Conservation (phyloP, 257 asterid species). For the Solanum lignicaule region DNA sequence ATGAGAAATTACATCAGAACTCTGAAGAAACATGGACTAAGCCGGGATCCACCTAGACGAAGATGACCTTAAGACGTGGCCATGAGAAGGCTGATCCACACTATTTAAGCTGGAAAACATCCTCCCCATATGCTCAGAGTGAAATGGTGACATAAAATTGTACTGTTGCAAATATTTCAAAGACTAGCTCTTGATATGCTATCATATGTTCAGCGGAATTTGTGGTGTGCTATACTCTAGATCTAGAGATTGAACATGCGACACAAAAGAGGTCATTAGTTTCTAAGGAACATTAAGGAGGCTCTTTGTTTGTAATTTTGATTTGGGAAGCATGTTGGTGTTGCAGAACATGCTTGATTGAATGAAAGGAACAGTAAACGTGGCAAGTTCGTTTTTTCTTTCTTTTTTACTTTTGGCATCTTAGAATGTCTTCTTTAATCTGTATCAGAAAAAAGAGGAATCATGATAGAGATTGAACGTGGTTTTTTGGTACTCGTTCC, state of each 20-base stretch:
- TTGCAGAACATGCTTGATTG: not conserved
- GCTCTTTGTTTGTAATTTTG: not conserved
- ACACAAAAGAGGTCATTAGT: not conserved
- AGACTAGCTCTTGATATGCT: not conserved
- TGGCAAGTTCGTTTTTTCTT: not conserved
- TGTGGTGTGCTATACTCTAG: slow-evolving; percentile 33
- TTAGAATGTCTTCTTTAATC: not conserved
- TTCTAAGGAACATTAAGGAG: not conserved
- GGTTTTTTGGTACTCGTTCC: not conserved
- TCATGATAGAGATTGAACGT: not conserved
- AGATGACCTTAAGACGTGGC: slow-evolving; percentile 18
- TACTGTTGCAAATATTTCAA: not conserved
- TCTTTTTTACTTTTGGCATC: not conserved
- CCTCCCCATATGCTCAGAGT: not conserved
- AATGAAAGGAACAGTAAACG: not conserved
- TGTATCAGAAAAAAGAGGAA: not conserved
- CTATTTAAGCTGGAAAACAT: not conserved
- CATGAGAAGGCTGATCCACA: not conserved
- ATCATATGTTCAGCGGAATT: slow-evolving; percentile 39
- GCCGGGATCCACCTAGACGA: slow-evolving; percentile 66
- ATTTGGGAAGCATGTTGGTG: not conserved
- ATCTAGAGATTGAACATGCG: not conserved
- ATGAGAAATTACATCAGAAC: slow-evolving; percentile 66
- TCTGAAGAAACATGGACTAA: slow-evolving; percentile 67
- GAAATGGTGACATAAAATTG: not conserved